Evolutionary conservation across 163 green algal species (phyloP).

Genomic region (Volvox carteri): DNA sequence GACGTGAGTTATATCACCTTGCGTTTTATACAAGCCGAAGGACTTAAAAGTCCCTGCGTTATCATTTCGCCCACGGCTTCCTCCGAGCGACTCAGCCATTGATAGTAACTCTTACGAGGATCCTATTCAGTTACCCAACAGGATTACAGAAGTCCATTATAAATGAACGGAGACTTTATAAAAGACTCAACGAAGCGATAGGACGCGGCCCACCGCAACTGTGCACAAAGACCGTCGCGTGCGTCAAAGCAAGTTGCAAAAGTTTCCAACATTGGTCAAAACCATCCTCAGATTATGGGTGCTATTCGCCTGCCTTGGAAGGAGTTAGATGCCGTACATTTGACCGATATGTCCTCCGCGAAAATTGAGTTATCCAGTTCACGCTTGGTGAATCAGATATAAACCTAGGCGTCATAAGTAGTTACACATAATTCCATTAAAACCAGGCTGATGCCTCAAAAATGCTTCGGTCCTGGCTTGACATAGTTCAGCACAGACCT

Average conservation of each 20-base stretch:
- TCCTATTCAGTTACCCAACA: not conserved
- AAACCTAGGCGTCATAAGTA: not conserved
- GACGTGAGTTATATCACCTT: not conserved
- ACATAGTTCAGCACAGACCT: too few species aligned
- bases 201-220: not conserved
- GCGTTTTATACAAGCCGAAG: not conserved
- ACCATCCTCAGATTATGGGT: not conserved
- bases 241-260: not conserved
- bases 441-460: too few species aligned
- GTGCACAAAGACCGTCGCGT: not conserved
- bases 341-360: not conserved
- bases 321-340: not conserved
- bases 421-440: not conserved
- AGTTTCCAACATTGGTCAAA: not conserved
- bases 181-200: not conserved
- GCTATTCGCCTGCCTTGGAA: not conserved
- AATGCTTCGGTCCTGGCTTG: too few species aligned
- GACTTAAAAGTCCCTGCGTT: not conserved
- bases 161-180: not conserved
- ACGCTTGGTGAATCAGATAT: not conserved
- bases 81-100: slow-evolving; percentile 40
- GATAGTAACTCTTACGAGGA: not conserved
- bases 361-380: not conserved
- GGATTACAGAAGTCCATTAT: not conserved
- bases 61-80: slow-evolving; percentile 44